phyloP scores from a whole-genome alignment of 345 rosid genomes.

The Populus simonii region DNA sequence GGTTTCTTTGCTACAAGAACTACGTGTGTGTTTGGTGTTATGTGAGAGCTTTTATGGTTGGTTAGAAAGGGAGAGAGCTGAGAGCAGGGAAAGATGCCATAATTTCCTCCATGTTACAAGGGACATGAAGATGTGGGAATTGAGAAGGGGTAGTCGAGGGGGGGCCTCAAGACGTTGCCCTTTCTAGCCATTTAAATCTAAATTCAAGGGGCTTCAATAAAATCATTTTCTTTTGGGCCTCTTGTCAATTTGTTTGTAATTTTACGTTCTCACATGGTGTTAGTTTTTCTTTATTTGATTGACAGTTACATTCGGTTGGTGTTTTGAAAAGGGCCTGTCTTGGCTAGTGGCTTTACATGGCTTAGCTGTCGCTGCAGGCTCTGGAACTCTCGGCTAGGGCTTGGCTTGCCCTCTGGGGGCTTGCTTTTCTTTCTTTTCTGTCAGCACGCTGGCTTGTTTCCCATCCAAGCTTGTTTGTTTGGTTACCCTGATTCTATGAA shows the following conservation, averaged over 20 bases:
- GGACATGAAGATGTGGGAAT: slow-evolving; percentile 41
- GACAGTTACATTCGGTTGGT: slow-evolving; percentile 44
- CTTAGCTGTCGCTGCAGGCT: not conserved
- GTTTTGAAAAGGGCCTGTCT: not conserved
- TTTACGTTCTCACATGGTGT: not conserved
- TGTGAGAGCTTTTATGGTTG: slow-evolving; percentile 33
- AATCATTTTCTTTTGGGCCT: not conserved
- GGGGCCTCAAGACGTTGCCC: slow-evolving; percentile 28
- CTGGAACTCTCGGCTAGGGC: not conserved
- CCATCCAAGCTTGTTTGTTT: not conserved
- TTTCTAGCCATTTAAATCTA: slow-evolving; percentile 23
- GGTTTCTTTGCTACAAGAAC: slow-evolving; percentile 19
- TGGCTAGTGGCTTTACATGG: slow-evolving; percentile 6
- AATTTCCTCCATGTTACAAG: slow-evolving; percentile 68
- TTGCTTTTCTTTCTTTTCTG: not conserved
- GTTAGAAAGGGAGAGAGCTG: slow-evolving; percentile 2
- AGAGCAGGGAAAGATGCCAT: slow-evolving; percentile 38
- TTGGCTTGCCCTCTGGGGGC: not conserved
- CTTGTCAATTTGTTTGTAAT: not conserved
- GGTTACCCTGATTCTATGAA: not conserved
- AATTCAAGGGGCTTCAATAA: not conserved
- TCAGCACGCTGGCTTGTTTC: not conserved
- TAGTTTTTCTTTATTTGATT: slow-evolving; percentile 15
- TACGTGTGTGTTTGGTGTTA: slow-evolving; percentile 19
- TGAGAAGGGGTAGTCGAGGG: slow-evolving; percentile 47